phyloP scores from a whole-genome alignment of 805 yeast species.

The Starmerella riodocensis region DNA sequence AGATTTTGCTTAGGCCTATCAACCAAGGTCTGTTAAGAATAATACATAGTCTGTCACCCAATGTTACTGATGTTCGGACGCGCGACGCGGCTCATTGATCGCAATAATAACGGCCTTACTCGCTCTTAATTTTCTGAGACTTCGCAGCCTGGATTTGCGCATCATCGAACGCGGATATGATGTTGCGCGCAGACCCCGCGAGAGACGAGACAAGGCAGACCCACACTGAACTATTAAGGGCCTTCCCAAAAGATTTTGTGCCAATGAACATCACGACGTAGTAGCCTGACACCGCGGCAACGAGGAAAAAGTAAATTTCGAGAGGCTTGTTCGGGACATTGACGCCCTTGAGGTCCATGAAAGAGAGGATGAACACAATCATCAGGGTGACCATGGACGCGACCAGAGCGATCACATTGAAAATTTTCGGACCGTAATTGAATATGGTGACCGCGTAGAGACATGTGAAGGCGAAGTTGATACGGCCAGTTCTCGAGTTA shows the following conservation, averaged over 20 bases:
- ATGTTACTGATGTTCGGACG: no score
- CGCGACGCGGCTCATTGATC: background rate
- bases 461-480: conserved; percentile 17
- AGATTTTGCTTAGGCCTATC: no score
- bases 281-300: conserved; percentile 21
- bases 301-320: conserved; percentile 20
- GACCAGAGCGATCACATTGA: conserved; percentile 18
- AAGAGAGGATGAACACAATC: conserved; percentile 18
- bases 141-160: conserved; percentile 14
- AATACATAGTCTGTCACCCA: no score
- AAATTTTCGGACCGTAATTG: conserved; percentile 16
- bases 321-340: conserved; percentile 18
- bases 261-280: conserved; percentile 15
- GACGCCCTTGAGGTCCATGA: conserved; percentile 22
- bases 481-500: conserved; percentile 11
- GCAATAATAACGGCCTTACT: background rate
- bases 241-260: conserved; percentile 5
- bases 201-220: conserved; percentile 19
- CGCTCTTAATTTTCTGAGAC: conserved; percentile 1
- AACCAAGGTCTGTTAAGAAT: no score
- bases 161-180: conserved; percentile 20
- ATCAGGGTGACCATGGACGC: conserved; percentile 13
- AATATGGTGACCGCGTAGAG: conserved; percentile 12
- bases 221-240: conserved; percentile 6
- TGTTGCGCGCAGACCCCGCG: conserved; percentile 20